These are phyloP conservation scores for Cutaneotrichosporon cutaneum DNA, from an alignment of 1,284 basidiomycete species.

Conservation along the genomic window DNA sequence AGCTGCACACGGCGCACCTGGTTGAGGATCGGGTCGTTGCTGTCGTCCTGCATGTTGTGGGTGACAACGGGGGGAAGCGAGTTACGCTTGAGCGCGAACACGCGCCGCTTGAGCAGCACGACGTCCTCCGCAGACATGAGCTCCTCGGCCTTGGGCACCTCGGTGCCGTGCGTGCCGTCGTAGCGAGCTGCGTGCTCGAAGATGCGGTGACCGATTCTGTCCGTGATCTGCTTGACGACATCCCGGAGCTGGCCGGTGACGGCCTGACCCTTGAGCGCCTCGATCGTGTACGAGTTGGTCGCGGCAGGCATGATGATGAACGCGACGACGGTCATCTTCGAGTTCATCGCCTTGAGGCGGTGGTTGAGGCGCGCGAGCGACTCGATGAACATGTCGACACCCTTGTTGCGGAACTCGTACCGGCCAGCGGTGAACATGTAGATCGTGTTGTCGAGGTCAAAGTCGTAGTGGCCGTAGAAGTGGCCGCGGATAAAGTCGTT, in stretches of 20 bases:
- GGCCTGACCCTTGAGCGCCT: slow-evolving; percentile 96
- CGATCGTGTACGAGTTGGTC: slow-evolving; percentile 94
- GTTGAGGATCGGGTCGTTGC: slow-evolving; percentile 86
- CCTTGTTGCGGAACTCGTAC: slow-evolving; percentile 99
- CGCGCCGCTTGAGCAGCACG: slow-evolving; percentile 91
- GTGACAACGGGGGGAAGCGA: slow-evolving; percentile 89
- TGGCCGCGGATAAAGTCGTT: slow-evolving; percentile 96
- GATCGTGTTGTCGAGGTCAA: slow-evolving; percentile 91
- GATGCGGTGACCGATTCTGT: slow-evolving; percentile 82
- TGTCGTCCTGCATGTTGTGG: slow-evolving; percentile 97
- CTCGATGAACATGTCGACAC: slow-evolving; percentile 99
- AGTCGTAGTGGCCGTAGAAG: slow-evolving; percentile 97
- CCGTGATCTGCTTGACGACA: slow-evolving; percentile 91
- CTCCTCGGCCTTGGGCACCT: slow-evolving; percentile 67
- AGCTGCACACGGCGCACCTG: slow-evolving; percentile 90
- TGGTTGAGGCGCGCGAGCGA: slow-evolving; percentile 89
- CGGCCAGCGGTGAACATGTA: slow-evolving; percentile 99
- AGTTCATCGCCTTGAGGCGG: slow-evolving; percentile 75
- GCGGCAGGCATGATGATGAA: slow-evolving; percentile 99
- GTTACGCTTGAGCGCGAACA: slow-evolving; percentile 92
- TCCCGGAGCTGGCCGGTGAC: slow-evolving; percentile 95
- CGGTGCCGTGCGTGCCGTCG: slow-evolving; percentile 68
- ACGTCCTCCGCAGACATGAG: slow-evolving; percentile 89
- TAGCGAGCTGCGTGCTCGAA: slow-evolving; percentile 93
- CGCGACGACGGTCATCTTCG: slow-evolving; percentile 83